A percentile compares a stretch with the other conserved stretches of the same genome.
phyloP scores from a whole-genome alignment of 306 rosid genomes.

The Phaseolus lunatus region DNA sequence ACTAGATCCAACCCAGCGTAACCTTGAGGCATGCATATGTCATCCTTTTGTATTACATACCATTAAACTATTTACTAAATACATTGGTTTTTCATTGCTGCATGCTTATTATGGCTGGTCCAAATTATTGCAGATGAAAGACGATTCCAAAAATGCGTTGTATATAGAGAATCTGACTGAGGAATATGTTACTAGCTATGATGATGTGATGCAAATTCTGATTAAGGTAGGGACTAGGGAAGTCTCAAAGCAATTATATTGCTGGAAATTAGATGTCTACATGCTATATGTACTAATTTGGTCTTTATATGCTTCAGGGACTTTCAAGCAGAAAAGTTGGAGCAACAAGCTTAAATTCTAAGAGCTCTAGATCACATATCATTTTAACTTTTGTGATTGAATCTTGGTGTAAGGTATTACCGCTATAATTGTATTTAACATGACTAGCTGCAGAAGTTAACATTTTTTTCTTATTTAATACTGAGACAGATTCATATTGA shows the following conservation, averaged over 20 bases:
- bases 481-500: background rate
- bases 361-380: constrained; percentile 94
- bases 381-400: constrained; percentile 82
- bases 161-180: constrained; percentile 86
- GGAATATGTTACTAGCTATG: constrained; percentile 90
- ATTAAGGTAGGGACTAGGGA: constrained; percentile 74
- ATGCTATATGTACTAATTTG: constrained; percentile 17
- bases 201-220: constrained; percentile 87
- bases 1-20: constrained; percentile 64
- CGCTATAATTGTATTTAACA: constrained; percentile 27
- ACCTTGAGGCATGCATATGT: constrained; percentile 72
- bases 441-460: background rate
- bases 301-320: constrained; percentile 65
- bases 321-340: constrained; percentile 97
- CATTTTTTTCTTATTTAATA: background rate
- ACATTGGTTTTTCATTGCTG: constrained; percentile 2
- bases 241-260: background rate
- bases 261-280: constrained; percentile 12
- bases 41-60: constrained; percentile 29
- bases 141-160: constrained; percentile 71
- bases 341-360: constrained; percentile 82
- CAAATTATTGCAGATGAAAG: constrained; percentile 67
- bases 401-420: constrained; percentile 92
- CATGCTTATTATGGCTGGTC: background rate
- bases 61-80: background rate